Percentiles rank a stretch among this genome's conserved stretches.
These are phyloP conservation scores for Phytophthora cactorum DNA, from an alignment of 352 stramenopile species.

Conservation along the genomic window DNA sequence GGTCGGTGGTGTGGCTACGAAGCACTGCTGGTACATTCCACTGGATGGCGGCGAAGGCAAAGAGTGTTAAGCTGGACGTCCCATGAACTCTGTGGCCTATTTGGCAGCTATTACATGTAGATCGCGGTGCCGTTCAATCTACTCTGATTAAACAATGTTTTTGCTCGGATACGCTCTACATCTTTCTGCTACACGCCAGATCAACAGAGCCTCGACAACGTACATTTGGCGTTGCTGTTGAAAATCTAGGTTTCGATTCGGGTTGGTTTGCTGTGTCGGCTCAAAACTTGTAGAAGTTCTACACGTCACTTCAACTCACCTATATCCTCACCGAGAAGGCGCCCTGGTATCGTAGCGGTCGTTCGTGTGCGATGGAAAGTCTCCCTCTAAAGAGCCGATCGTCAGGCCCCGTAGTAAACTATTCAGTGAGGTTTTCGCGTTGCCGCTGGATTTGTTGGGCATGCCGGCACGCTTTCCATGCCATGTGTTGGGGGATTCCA, in stretches of 20 bases:
- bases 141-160: neutral
- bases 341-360: too few species aligned
- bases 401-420: conserved; percentile 8
- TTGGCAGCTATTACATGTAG: conserved; percentile 5
- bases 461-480: conserved; percentile 13
- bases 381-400: conserved; percentile 3
- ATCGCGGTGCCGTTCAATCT: neutral
- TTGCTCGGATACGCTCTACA: neutral
- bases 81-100: conserved; percentile 2
- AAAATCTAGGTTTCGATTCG: too few species aligned
- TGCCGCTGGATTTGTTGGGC: conserved; percentile 1
- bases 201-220: neutral
- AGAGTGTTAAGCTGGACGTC: conserved; percentile 32
- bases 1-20: conserved; percentile 57
- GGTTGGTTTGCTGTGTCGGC: too few species aligned
- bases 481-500: conserved; percentile 24
- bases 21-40: conserved; percentile 85
- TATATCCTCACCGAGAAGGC: too few species aligned
- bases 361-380: conserved; percentile 10
- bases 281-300: too few species aligned
- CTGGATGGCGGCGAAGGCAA: conserved; percentile 42
- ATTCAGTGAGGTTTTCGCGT: conserved; percentile 13
- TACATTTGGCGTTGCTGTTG: too few species aligned
- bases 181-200: neutral
- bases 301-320: too few species aligned